These are phyloP conservation scores for Neonothopanus nambi DNA, from an alignment of 1,284 basidiomycete genomes.

Conservation along the genomic window DNA sequence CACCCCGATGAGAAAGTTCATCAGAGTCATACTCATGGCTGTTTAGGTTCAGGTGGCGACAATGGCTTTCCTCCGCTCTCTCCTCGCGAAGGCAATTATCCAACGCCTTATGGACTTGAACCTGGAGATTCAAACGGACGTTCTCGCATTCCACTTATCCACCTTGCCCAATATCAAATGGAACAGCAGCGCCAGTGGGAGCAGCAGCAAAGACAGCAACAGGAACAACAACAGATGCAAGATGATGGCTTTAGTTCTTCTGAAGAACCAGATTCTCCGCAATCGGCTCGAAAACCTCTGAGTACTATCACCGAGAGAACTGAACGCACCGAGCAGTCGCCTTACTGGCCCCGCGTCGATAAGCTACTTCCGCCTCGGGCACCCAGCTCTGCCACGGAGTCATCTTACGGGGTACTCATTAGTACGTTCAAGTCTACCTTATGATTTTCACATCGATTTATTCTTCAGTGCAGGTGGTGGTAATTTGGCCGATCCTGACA, in stretches of 20 bases:
- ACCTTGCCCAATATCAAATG: constrained; percentile 47
- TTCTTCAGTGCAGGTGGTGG: constrained; percentile 5
- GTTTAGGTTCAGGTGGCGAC: background rate
- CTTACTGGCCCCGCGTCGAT: constrained; percentile 38
- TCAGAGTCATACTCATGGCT: too few species aligned
- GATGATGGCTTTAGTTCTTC: constrained; percentile 8
- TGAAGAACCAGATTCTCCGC: constrained; percentile 10
- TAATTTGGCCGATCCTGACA: background rate
- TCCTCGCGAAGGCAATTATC: background rate
- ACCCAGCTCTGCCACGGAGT: constrained; percentile 44
- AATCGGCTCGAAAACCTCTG: constrained; percentile 25
- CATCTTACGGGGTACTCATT: constrained; percentile 65
- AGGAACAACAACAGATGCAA: constrained; percentile 24
- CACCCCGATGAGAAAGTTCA: too few species aligned
- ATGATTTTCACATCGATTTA: background rate
- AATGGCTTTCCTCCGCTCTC: background rate
- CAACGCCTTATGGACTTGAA: background rate
- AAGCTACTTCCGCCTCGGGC: constrained; percentile 40
- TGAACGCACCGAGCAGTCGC: constrained; percentile 59
- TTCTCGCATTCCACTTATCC: constrained; percentile 55
- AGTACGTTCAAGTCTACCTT: constrained; percentile 37
- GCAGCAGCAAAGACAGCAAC: constrained; percentile 28
- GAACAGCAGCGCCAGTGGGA: constrained; percentile 35
- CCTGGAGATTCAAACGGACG: constrained; percentile 24
- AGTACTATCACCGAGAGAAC: constrained; percentile 68